Evolutionary conservation across 2,329 filamentous ascomycete genomes (phyloP), one percentile per base, ranked within the genome.

Genomic region (Paecilomyces sp.): DNA sequence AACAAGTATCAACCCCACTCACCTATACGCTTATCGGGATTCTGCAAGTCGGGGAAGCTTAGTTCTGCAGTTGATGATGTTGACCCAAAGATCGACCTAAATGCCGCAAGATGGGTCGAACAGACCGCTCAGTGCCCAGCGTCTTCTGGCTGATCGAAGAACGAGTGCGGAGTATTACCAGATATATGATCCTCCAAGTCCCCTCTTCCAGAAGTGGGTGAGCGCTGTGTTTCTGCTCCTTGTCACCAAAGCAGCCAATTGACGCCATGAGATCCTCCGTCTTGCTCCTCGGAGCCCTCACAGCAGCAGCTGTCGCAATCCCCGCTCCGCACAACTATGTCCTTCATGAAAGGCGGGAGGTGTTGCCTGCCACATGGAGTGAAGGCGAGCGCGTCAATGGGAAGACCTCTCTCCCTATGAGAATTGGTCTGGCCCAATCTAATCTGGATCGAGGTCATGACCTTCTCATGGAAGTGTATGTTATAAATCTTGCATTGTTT

Each of bases 391-490:
- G 66, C 24, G 59, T 70, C 1, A 57, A 67, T 12, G 59, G 58
- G 1, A 63, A 63, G n/a, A 62, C 65, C 1, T 60, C 57, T 13
- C 60, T 72, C 5, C 69, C 69, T 15, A 50, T 63, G 31, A 52
- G 59, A 50, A 60, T 56, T 9, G 59, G 60, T 25, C 34, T 58
- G 54, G 34, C 61, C 5, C 70, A 72, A 61, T 67, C 62, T 24
- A 72, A 69, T 25, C 57, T 72, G 22, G 67, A 70, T 18, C 54
- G 60, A 11, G 69, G 65, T 1, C 66, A 72, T 62, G 67, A 70
- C 7, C 62, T 71, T 22, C 61, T 73, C 12, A 72, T 72, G 65
- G 65, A 70, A 34, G 66, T 74, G 72, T 74, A 66, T 24, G 58
- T 60, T 33, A 7, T 47, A 61, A 52, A 47, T 31, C 7, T 9